Conservation (phyloP, 2,329 filamentous ascomycete genomes). For the Monosporascus sp. region DNA sequence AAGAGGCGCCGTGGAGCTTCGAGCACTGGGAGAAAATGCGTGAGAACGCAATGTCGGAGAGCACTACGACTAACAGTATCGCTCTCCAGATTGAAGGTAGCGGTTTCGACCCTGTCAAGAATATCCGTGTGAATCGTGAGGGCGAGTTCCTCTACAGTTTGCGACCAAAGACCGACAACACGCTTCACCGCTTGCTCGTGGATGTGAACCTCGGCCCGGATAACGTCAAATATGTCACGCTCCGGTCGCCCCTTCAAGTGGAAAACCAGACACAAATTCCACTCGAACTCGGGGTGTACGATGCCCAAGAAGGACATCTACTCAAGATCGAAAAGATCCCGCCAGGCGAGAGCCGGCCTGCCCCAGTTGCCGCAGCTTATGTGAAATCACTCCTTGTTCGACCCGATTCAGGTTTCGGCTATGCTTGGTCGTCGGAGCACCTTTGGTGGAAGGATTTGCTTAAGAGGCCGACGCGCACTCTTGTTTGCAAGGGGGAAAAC, state of each 20-base stretch:
- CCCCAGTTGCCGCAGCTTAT: slow-evolving; percentile 86
- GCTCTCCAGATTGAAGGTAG: slow-evolving; percentile 84
- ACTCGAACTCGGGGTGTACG: slow-evolving; percentile 87
- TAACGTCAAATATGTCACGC: slow-evolving; percentile 97
- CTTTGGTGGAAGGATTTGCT: slow-evolving; percentile 92
- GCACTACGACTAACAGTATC: slow-evolving; percentile 67
- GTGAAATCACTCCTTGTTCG: slow-evolving; percentile 83
- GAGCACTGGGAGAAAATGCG: slow-evolving; percentile 96
- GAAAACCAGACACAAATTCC: slow-evolving; percentile 98
- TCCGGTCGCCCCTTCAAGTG: slow-evolving; percentile 83
- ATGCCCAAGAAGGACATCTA: slow-evolving; percentile 78
- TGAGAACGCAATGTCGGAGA: slow-evolving; percentile 83
- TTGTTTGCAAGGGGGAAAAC: slow-evolving; percentile 82
- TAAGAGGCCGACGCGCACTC: slow-evolving; percentile 74
- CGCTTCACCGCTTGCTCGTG: slow-evolving; percentile 84
- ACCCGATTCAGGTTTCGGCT: slow-evolving; percentile 93
- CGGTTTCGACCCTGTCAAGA: slow-evolving; percentile 85
- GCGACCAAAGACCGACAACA: slow-evolving; percentile 76
- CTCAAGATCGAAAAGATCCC: slow-evolving; percentile 97
- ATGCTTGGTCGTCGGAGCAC: slow-evolving; percentile 85
- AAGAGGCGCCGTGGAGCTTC: slow-evolving; percentile 92
- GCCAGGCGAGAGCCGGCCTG: slow-evolving; percentile 82
- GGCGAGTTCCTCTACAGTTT: slow-evolving; percentile 88
- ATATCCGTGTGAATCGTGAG: slow-evolving; percentile 87
- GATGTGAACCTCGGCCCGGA: slow-evolving; percentile 87